Base-by-base conservation (phyloP, 2,329 filamentous ascomycete genomes). In the Diplodia corticola region DNA sequence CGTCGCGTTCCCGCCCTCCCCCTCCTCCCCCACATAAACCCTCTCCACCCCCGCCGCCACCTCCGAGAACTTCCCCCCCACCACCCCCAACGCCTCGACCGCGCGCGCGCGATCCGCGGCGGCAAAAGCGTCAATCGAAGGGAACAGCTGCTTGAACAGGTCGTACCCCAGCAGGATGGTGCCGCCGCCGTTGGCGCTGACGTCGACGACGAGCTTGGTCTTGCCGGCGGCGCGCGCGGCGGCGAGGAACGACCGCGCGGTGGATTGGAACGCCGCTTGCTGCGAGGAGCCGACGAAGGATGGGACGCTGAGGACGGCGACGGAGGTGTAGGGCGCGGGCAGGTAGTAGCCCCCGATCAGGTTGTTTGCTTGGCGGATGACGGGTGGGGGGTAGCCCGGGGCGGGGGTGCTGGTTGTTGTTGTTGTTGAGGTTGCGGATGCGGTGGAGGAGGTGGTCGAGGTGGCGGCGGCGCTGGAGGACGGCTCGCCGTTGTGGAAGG, bases 121-220 rank as follows among this genome's bases (percentile, higher is more conserved):
- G n/a, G 82, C 82, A 67, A 83, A 85, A 1, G 80, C 80, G 7
- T 81, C 75, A 4, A 81, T 73, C 5, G 79, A 73, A 0, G 85
- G 85, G 75, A 86, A 84, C 1, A 88, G 76, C 74, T 83, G 79
- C 63, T 84, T 84, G 77, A 89, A 88, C 66, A 89, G 78, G 70
- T 88, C 86, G 65, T 86, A 87, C 10, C 85, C 87, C 49, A 85
- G 82, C 15, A 87, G 73, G 60, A 89, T 83, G 24, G 80, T 82
- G 51, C 87, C 87, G 53, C 87, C 87, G 13, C 82, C 84, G 71
- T 89, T 89, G 67, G 80, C 82, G 17, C 82, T 83, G 1, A 89
- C 74, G 70, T 89, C 86, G 48, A 89, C 80, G 26, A 89, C 83
- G 3, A 89, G 80, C 72, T 85, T 86, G 12, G 81, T 86, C 76